Evolutionary conservation across 2,329 filamentous ascomycete genomes (phyloP), one percentile per base, ranked within the genome.

Genomic region (Lasiodiplodia hormozganensis): DNA sequence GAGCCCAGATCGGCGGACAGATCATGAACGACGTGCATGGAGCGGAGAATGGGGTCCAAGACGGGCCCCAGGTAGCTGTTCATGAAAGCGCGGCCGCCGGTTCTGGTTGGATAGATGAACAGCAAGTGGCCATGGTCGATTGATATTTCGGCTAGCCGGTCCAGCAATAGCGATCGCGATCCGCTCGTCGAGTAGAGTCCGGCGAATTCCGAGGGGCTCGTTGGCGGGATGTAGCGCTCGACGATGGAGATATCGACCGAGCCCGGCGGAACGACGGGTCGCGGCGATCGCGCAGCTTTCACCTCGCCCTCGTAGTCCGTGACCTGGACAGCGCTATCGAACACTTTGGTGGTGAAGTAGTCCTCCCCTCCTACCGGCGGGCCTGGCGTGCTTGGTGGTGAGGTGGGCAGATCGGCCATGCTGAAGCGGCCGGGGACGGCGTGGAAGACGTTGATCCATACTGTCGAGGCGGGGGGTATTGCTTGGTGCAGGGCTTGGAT

Each of bases 141-240:
- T 0, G 87, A 88, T 0, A 90, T 81, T 73, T 90, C 88, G 31
- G 83, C 80, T 25, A 90, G 78, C 25, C 88, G 85, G 73, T 90
- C 88, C 51, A 88, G 84, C 1, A 90, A 80, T 60, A 88, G 81
- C 0, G 88, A 90, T 2, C 83, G 84, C 4, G 74, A 74, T 5
- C 85, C 84, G 54, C 80, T 82, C 3, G 82, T 78, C 18, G 80
- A 82, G 75, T 90, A 90, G 73, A 90, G 84, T 70, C 88, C 85
- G 38, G 81, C 77, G 69, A 88, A 88, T 73, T 90, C 88, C 71
- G 86, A 83, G 0, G 79, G 74, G 25, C 84, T 88, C 0, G 87
- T 84, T 2, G 88, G 88, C 21, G 88, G 88, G n/a, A 90, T 87
- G 75, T 89, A 90, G 47, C 88, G 85, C 77, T 90, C 88, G 4